Base-by-base conservation (phyloP, 768 basidiomycete genomes). In the Russula brevipes region DNA sequence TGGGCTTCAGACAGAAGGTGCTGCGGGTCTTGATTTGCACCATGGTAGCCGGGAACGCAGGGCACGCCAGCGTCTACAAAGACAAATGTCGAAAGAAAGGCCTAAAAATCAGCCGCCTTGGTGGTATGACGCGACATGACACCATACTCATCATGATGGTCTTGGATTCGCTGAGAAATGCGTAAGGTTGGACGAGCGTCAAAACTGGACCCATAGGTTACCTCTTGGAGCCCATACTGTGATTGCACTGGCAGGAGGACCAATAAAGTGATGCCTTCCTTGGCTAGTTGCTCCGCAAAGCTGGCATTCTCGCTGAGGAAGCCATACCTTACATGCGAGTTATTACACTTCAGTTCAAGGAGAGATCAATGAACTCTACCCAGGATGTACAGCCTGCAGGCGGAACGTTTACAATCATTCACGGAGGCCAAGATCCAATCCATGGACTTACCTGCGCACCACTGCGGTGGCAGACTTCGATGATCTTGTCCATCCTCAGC, bases 151-250 rank as follows among this genome's bases (percentile, higher is more conserved):
- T 81, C 94, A 96, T 95, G 70, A 96, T 96, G 63, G 91, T 94
- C 78, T 98, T 98, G 44, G 92, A 94, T 79, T 95, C 93, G 60
- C 92, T 90, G 61, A n/a, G 52, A 47, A 38, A 55, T 9, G 16
- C 9, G 11, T 61, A 54, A 12, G 52, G 30, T 42, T 17, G 16
- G 35, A 54, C 9, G 11, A 49, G 31, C 2, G 39, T 11, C 36
- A 31, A 19, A 36, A 39, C 2, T 14, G 2, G 50, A 31, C 1
- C n/a, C 16, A n/a, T 7, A n/a, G 4, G 4, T 61, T 33, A 91
- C 89, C 93, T 92, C 79, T 98, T 97, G 0, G 91, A 94, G 1
- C 94, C 95, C 95, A 97, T 98, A 69, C 88, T 14, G 88, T 76
- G 65, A 98, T 98, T 36, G 95, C 94, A 68, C 81, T 82, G 0